Percentiles rank a stretch among this genome's conserved stretches.
Evolutionary conservation across 371 early-diverging fungal genomes (phyloP).

Genomic region (Mucor piriformis): DNA sequence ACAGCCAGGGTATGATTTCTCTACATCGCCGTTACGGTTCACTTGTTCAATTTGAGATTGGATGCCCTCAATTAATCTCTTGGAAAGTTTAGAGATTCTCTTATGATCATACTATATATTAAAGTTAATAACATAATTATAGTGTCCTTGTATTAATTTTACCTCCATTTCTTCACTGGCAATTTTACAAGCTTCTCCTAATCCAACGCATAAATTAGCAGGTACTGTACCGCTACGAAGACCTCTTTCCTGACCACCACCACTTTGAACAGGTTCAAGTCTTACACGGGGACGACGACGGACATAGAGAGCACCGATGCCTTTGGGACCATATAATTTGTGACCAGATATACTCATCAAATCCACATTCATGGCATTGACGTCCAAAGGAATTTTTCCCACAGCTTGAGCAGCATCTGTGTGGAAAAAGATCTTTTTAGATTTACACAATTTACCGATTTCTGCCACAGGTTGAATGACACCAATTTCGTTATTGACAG

Average conservation of each 20-base stretch:
- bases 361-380: slow-evolving; percentile 96
- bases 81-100: slow-evolving; percentile 74
- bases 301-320: slow-evolving; percentile 97
- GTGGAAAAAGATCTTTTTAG: slow-evolving; percentile 93
- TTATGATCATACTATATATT: slow-evolving; percentile 77
- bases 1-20: slow-evolving; percentile 86
- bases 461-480: slow-evolving; percentile 96
- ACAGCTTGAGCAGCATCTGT: slow-evolving; percentile 99
- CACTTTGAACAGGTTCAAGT: slow-evolving; percentile 91
- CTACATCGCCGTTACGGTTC: slow-evolving; percentile 88
- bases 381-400: slow-evolving; percentile 98
- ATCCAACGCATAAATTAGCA: slow-evolving; percentile 93
- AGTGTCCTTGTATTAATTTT: too few relatives aligned
- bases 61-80: slow-evolving; percentile 82
- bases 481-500: slow-evolving; percentile 99
- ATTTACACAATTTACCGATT: slow-evolving; percentile 91
- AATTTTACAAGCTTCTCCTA: slow-evolving; percentile 96
- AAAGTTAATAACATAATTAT: not conserved
- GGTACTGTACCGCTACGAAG: slow-evolving; percentile 98
- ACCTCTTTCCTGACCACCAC: slow-evolving; percentile 99
- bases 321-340: slow-evolving; percentile 99
- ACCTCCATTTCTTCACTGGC: slow-evolving; percentile 89
- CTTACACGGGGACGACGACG: slow-evolving; percentile 96
- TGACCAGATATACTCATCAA: slow-evolving; percentile 98
- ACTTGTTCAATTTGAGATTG: slow-evolving; percentile 78